These are phyloP conservation scores for Phytophthora tentaculata DNA, from an alignment of 352 stramenopile species.

Conservation along the genomic window DNA sequence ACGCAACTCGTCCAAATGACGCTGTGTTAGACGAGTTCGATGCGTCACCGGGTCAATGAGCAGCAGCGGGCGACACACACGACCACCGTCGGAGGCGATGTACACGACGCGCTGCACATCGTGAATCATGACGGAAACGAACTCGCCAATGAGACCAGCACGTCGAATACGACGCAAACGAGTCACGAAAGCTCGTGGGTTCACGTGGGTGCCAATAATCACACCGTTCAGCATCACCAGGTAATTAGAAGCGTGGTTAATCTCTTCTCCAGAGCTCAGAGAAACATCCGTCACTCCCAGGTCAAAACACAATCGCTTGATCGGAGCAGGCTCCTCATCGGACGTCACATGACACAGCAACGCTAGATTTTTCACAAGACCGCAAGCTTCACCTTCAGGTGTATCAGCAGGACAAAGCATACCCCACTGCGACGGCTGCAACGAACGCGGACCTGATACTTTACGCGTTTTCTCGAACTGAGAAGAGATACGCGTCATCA, in stretches of 20 bases:
- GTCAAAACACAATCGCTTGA: slow-evolving; percentile 97
- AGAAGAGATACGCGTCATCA: slow-evolving; percentile 99
- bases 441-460: slow-evolving; percentile 96
- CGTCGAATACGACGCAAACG: slow-evolving; percentile 82
- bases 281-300: slow-evolving; percentile 97
- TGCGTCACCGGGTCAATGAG: slow-evolving; percentile 92
- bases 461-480: slow-evolving; percentile 99
- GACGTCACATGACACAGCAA: slow-evolving; percentile 97
- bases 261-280: slow-evolving; percentile 95
- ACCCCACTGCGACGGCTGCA: slow-evolving; percentile 99
- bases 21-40: slow-evolving; percentile 93
- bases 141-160: slow-evolving; percentile 93
- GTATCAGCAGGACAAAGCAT: slow-evolving; percentile 99
- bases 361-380: slow-evolving; percentile 99
- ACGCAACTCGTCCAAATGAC: slow-evolving; percentile 94
- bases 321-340: slow-evolving; percentile 91
- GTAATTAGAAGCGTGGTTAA: slow-evolving; percentile 95
- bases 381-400: slow-evolving; percentile 98
- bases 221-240: slow-evolving; percentile 99
- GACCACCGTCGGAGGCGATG: slow-evolving; percentile 98
- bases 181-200: slow-evolving; percentile 91
- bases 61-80: slow-evolving; percentile 97
- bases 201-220: slow-evolving; percentile 96
- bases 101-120: slow-evolving; percentile 97
- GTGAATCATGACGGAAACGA: slow-evolving; percentile 99